Percentiles rank a stretch among this genome's conserved stretches.
Evolutionary conservation across 306 rosid species (phyloP).

Genomic region (Myrica gale): DNA sequence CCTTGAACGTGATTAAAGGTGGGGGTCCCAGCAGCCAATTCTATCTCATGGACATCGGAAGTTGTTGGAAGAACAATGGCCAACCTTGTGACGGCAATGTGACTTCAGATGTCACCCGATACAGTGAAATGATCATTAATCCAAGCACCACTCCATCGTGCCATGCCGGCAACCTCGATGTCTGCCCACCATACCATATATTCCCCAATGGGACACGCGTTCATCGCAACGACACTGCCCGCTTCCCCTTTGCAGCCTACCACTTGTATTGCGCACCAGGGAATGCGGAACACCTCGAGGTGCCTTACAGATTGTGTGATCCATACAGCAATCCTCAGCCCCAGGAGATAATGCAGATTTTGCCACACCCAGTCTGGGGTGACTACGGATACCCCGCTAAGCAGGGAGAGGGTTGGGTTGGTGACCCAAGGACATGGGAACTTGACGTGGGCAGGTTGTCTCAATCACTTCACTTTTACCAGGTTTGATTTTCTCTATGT

Average conservation of each 20-base stretch:
- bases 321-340: slow-evolving; percentile 66
- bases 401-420: slow-evolving; percentile 61
- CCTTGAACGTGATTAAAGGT: slow-evolving; percentile 38
- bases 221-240: slow-evolving; percentile 37
- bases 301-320: slow-evolving; percentile 43
- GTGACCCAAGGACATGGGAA: slow-evolving; percentile 62
- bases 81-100: slow-evolving; percentile 66
- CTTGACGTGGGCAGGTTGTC: slow-evolving; percentile 69
- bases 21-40: slow-evolving; percentile 63
- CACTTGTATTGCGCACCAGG: slow-evolving; percentile 55
- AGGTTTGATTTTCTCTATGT: slow-evolving; percentile 32
- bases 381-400: slow-evolving; percentile 58
- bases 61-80: slow-evolving; percentile 85
- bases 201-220: slow-evolving; percentile 47
- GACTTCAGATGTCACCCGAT: slow-evolving; percentile 62
- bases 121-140: slow-evolving; percentile 75
- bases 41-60: slow-evolving; percentile 74
- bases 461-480: slow-evolving; percentile 58
- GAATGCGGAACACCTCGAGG: slow-evolving; percentile 44
- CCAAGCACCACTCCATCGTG: slow-evolving; percentile 47
- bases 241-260: slow-evolving; percentile 57
- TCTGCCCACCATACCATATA: slow-evolving; percentile 62
- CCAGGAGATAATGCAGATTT: slow-evolving; percentile 61
- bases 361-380: slow-evolving; percentile 64
- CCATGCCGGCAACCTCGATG: slow-evolving; percentile 24